Base-by-base conservation (phyloP, 2,329 filamentous ascomycete species). In the Fusarium vanettenii region DNA sequence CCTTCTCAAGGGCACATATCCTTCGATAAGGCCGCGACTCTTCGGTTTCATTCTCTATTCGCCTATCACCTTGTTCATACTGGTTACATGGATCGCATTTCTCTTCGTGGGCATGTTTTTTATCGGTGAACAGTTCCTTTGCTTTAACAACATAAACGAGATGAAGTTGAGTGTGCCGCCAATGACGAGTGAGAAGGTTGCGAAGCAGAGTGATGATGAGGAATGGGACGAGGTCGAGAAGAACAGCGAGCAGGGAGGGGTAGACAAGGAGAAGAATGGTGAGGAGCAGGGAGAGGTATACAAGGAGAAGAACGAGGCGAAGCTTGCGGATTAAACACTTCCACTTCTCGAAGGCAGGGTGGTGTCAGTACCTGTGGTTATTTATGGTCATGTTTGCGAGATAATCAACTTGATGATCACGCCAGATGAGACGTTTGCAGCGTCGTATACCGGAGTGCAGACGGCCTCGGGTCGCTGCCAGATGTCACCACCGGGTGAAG, bases 41-140 rank as follows among this genome's bases (percentile, higher is more conserved):
- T 75, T 75, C 5, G 70, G 64, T 1, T 66, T 76, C 8, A 3
- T 69, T 2, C 0, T 75, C 0, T 73, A 71, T 16, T 68, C 71
- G 0, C 73, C 70, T 0, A 0, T 66, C 5, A 64, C 61, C 7
- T 35, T 27, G 13, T 8, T 45, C 6, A 27, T 66, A 2, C 1
- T 62, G 6, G 1, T 50, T 18, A 39, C 10, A 2, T 75, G 73
- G 73, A 25, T 1, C 0, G 5, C 25, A 3, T 33, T 71, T 8
- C 4, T 73, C 6, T 25, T 8, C 2, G 4, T 1, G 22, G 72
- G 1, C 6, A 31, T 2, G 5, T 75, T 6, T 60, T 60, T 10
- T 4, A 60, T 1, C 39, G 50, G 2, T 20, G 20, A 2, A 7
- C 56, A 60, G 18, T 9, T 39, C 6, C 18, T 60, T n/a, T 27